Percentiles rank a stretch among this genome's conserved stretches.
Evolutionary conservation across 2,329 filamentous ascomycete genomes (phyloP).

Genomic region (Neoarthrinium moseri): DNA sequence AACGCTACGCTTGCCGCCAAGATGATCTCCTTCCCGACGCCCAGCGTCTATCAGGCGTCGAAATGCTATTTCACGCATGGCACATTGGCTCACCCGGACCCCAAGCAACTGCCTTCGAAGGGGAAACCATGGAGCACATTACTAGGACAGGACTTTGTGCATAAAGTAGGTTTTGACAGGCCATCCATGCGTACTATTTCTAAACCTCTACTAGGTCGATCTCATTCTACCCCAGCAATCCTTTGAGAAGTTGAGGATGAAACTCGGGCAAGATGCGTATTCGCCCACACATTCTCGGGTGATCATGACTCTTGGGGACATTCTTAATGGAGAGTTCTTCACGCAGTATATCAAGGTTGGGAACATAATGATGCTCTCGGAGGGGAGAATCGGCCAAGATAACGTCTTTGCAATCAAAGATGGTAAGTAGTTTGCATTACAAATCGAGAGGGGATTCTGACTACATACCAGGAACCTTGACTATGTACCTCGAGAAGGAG

Average conservation of each 20-base stretch:
- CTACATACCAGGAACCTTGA: conserved; percentile 58
- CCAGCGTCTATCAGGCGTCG: conserved; percentile 51
- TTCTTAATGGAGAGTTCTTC: conserved; percentile 77
- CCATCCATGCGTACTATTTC: neutral
- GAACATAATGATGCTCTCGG: conserved; percentile 79
- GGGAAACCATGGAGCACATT: conserved; percentile 76
- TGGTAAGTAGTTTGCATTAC: conserved; percentile 44
- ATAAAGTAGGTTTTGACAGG: conserved; percentile 51
- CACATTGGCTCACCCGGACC: conserved; percentile 67
- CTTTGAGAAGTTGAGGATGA: conserved; percentile 52
- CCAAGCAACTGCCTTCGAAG: conserved; percentile 67
- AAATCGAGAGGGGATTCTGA: neutral
- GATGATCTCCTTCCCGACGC: conserved; percentile 45
- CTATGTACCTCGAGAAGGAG: conserved; percentile 76
- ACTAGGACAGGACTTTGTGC: conserved; percentile 62
- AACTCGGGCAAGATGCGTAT: conserved; percentile 39
- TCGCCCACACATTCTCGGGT: conserved; percentile 62
- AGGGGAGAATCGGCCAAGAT: conserved; percentile 68
- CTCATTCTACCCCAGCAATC: conserved; percentile 69
- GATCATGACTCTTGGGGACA: conserved; percentile 67
- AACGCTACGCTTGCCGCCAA: no score
- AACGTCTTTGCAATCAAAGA: conserved; percentile 70
- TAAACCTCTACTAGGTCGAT: conserved; percentile 51
- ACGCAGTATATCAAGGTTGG: conserved; percentile 81
- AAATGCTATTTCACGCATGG: conserved; percentile 77